These are phyloP conservation scores for Penicillium occitanis DNA, from an alignment of 2,329 filamentous ascomycete genomes.

Conservation along the genomic window DNA sequence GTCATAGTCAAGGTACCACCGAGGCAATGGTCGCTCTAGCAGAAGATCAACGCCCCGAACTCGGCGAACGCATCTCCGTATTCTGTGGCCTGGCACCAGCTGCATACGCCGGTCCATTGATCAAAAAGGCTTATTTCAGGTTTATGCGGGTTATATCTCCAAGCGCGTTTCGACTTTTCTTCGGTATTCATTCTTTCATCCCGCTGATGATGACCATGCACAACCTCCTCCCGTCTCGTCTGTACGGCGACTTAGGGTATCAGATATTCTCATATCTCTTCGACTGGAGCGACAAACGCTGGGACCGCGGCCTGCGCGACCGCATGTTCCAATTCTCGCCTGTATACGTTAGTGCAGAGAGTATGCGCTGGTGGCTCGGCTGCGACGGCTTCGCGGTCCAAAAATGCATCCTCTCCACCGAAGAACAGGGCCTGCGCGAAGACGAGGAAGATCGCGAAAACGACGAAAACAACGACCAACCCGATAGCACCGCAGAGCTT, in stretches of 20 bases:
- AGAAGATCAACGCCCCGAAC: constrained; percentile 82
- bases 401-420: constrained; percentile 81
- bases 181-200: constrained; percentile 91
- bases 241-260: constrained; percentile 84
- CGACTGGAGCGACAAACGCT: constrained; percentile 78
- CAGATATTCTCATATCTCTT: constrained; percentile 88
- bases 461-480: constrained; percentile 21
- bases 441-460: constrained; percentile 39
- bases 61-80: constrained; percentile 78
- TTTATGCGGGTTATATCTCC: constrained; percentile 83
- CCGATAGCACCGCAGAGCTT: background rate
- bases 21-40: constrained; percentile 84
- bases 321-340: constrained; percentile 92
- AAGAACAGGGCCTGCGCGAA: constrained; percentile 67
- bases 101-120: constrained; percentile 81
- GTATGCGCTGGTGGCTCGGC: constrained; percentile 95
- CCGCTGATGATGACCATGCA: constrained; percentile 91
- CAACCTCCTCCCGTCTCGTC: constrained; percentile 57
- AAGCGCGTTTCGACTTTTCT: constrained; percentile 72
- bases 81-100: constrained; percentile 91
- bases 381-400: constrained; percentile 80
- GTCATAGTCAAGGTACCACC: constrained; percentile 89
- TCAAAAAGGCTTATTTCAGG: constrained; percentile 85
- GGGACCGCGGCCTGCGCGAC: constrained; percentile 76
- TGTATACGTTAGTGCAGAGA: constrained; percentile 84